phyloP scores from a whole-genome alignment of 2,329 filamentous ascomycete genomes.

The Pseudopyricularia cyperi region DNA sequence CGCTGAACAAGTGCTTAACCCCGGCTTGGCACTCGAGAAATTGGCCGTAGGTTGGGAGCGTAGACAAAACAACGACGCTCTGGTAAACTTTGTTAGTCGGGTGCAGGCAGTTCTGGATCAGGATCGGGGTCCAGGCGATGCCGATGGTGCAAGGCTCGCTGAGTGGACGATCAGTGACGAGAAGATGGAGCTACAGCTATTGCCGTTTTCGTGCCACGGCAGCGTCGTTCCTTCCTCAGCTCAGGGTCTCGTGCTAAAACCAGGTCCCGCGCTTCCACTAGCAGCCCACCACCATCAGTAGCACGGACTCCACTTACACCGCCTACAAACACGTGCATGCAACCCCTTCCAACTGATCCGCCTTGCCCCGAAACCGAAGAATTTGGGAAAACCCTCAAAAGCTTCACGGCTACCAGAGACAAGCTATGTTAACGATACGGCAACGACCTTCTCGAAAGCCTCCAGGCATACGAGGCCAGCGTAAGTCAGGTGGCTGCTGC shows the following conservation, averaged over 20 bases:
- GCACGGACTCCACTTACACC: too few species aligned
- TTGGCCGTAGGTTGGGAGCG: conserved; percentile 33
- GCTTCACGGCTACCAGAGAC: background rate
- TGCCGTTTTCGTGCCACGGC: conserved; percentile 25
- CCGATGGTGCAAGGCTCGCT: background rate
- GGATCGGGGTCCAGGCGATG: background rate
- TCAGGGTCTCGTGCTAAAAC: conserved; percentile 22
- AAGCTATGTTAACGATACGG: background rate
- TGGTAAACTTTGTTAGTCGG: background rate
- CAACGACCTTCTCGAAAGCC: background rate
- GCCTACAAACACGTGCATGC: too few species aligned
- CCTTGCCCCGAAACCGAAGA: background rate
- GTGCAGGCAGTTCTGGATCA: background rate
- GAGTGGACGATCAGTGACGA: background rate
- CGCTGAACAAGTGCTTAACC: conserved; percentile 23
- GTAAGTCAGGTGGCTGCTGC: background rate
- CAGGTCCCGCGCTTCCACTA: background rate
- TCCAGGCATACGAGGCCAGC: background rate
- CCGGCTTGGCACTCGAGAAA: conserved; percentile 20
- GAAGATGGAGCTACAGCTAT: conserved; percentile 25
- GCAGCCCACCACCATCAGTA: too few species aligned
- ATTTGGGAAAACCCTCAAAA: background rate
- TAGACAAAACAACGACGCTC: conserved; percentile 26
- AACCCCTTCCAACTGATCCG: background rate
- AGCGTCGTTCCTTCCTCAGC: conserved; percentile 19